Base-by-base conservation (phyloP, 2,329 filamentous ascomycete genomes). In the Phyllosticta capitalensis region DNA sequence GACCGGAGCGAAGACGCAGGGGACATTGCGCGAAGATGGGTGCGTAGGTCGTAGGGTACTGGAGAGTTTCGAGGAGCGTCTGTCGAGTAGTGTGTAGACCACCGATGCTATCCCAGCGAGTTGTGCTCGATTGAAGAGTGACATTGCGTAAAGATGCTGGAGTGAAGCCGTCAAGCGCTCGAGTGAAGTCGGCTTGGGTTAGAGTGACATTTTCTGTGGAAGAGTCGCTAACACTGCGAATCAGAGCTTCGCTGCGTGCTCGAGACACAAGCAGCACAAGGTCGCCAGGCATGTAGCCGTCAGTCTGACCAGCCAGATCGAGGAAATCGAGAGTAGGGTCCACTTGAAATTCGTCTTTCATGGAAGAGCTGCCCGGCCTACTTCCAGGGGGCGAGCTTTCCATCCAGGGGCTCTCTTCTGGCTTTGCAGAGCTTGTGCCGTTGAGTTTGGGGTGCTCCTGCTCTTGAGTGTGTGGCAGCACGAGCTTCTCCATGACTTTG, bases 221-320 rank as follows among this genome's bases (percentile, higher is more conserved):
- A 38, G 67, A 63, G 26, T 78, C 75, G 5, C 69, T 71, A 26
- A 97, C 86, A 7, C 87, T 87, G 9, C 92, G 87, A 65, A 97
- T 95, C 17, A 99, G 82, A 24, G 92, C 90, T 74, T 97, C 94
- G 66, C 92, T 96, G 58, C 92, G 84, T 45, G 94, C 92, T 61
- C 94, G 83, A 10, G 90, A 87, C 19, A 95, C 88, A 10, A 99
- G 83, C 1, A 96, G 81, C 17, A 88, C 85, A 45, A 99, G 79
- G 71, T 99, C 94, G 3, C 92, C 94, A 0, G 94, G 92, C 92
- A 97, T 96, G 70, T 97, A 99, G 0, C 94, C 94, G 69, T 99
- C 94, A 0, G 92, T 97, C 65, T 92, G 87, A 1, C 94, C 92
- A 19, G 95, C 91, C 59, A 99, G 81, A 63, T 97, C 92, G 9